Evolutionary conservation across 129 eudicot species (phyloP).

Genomic region (Silybum marianum): DNA sequence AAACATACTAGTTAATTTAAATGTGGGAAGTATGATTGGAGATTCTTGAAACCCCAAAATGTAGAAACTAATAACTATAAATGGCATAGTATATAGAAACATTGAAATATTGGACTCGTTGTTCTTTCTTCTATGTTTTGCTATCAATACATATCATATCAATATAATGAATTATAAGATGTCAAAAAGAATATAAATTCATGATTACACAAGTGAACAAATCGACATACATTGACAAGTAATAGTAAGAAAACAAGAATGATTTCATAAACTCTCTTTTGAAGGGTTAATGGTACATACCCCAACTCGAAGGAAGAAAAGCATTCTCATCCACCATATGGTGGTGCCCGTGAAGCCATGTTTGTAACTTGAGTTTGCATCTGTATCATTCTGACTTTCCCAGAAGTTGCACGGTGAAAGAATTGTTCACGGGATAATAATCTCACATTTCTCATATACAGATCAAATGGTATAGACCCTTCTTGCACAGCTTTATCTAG

Average conservation of each 20-base stretch:
- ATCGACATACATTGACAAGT: conserved; percentile 31
- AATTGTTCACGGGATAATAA: conserved; percentile 84
- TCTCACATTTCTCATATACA: conserved; percentile 80
- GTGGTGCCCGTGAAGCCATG: conserved; percentile 82
- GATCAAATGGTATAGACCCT: conserved; percentile 81
- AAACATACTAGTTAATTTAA: background rate
- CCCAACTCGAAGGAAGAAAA: conserved; percentile 14
- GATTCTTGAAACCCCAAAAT: too few species aligned
- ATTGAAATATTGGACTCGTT: background rate
- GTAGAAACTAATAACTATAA: too few species aligned
- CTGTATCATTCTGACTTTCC: conserved; percentile 72
- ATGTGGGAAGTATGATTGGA: too few species aligned
- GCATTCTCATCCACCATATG: conserved; percentile 43
- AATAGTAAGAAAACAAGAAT: conserved; percentile 24
- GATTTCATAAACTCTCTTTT: conserved; percentile 12
- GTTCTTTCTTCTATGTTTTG: conserved; percentile 3
- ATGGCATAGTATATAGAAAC: conserved; percentile 7
- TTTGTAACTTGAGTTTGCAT: conserved; percentile 82
- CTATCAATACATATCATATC: conserved; percentile 17
- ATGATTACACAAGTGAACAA: conserved; percentile 15
- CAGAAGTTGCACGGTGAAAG: conserved; percentile 74
- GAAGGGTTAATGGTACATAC: conserved; percentile 25
- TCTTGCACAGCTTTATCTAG: conserved; percentile 87
- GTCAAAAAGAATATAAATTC: conserved; percentile 11
- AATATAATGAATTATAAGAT: background rate